Base-by-base conservation (phyloP, 1,284 basidiomycete species). In the Pyrrhoderma noxium region DNA sequence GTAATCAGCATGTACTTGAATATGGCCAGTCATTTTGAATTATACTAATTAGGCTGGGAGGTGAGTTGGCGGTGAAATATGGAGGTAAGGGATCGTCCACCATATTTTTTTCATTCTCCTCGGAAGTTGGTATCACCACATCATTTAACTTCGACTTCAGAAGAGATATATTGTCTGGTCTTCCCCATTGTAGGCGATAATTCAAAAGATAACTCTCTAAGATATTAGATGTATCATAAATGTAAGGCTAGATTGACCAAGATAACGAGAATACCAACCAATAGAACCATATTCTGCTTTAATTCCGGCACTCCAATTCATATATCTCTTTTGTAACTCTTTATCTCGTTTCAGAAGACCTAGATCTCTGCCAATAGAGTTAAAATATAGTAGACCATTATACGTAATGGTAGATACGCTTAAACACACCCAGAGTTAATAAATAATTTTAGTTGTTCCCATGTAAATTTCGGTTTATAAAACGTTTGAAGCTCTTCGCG, bases 1-100 rank as follows among this genome's bases (percentile, higher is more conserved):
- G 11, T 31, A 44, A 18, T 50, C 58, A 38, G 44, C n/a, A 40
- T 67, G 35, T 58, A 85, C 85, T 79, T 22, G 85, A 88, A 64
- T 90, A 90, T 0, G 87, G 87, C 87, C 87, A 90, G 61, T 89
- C 86, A 59, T 90, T 90, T 61, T 73, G 80, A 48, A 85, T 84
- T 56, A 90, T 80, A 60, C 80, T 85, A 57, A 88, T 70, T 48
- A 79, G 70, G 36, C 77, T 68, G 4, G 71, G 59, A 1, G 81
- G 75, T 9, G 77, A 78, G 57, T 82, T 72, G 4, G 75, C 75
- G 27, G 72, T 80, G 63, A 90, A 89, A 63, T 85, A 85, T 48
- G 14, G 48, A 47, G 54, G 45, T 14, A 40, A 40, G 22, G 42
- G 22, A 38, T 34, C 16, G 3, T 45, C 21, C 40, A 43, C 39